Conservation (phyloP, 768 basidiomycete species). For the Lactarius tabidus region DNA sequence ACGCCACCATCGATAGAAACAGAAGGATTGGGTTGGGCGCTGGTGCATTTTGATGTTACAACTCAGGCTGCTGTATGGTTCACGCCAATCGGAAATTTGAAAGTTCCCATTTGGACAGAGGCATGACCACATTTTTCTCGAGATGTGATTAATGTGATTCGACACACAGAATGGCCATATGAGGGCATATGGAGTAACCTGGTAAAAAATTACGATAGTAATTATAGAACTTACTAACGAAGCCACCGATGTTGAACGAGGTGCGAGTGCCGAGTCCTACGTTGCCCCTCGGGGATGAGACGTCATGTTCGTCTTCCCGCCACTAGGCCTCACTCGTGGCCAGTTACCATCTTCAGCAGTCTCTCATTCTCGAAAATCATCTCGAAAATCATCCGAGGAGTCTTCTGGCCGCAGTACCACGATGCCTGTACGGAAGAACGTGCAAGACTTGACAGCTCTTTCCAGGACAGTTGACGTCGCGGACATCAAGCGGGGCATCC, state of each 20-base stretch:
- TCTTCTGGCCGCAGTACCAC: not conserved
- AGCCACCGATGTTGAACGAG: too few relatives aligned
- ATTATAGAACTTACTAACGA: not conserved
- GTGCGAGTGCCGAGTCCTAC: not conserved
- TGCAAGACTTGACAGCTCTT: not conserved
- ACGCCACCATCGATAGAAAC: not conserved
- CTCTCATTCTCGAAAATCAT: not conserved
- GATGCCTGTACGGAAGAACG: not conserved
- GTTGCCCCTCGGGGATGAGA: not conserved
- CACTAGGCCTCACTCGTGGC: not conserved
- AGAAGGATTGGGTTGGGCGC: not conserved
- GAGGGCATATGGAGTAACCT: not conserved
- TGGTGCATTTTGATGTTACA: not conserved
- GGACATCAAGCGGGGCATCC: not conserved
- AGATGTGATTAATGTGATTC: not conserved
- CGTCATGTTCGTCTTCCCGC: not conserved
- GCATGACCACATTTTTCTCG: not conserved
- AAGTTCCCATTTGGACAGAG: not conserved
- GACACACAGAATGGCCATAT: not conserved
- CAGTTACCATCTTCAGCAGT: not conserved
- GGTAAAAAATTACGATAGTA: not conserved
- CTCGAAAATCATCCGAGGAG: not conserved
- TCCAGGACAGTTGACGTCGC: not conserved
- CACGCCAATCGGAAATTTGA: not conserved
- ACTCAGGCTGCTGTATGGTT: not conserved